Conservation (phyloP, 768 basidiomycete species). For the Leucocoprinus birnbaumii region DNA sequence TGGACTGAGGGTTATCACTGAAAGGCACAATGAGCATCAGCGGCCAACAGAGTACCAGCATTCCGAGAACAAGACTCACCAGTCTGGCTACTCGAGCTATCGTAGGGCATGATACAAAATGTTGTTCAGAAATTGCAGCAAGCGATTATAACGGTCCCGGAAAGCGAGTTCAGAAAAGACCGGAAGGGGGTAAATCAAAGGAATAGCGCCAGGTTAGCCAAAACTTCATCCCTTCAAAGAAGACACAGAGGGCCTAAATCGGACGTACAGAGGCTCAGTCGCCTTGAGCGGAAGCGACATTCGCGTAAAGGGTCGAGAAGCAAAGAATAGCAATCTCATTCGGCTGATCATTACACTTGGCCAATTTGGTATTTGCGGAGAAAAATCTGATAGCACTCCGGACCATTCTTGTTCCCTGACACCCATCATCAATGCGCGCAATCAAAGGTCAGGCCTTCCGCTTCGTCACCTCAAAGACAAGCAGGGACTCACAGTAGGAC, state of each 20-base stretch:
- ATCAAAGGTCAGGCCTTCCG: conserved; percentile 52
- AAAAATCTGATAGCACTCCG: not conserved
- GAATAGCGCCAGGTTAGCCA: not conserved
- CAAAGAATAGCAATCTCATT: not conserved
- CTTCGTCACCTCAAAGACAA: not conserved
- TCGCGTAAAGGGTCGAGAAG: conserved; percentile 1
- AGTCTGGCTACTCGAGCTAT: not conserved
- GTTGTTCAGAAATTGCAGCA: not conserved
- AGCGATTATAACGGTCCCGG: conserved; percentile 3
- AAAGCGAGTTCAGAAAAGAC: too few relatives aligned
- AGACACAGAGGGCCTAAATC: too few relatives aligned
- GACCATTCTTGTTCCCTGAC: conserved; percentile 2
- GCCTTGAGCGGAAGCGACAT: conserved; percentile 4
- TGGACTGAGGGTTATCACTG: conserved; percentile 29
- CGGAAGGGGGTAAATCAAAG: not conserved
- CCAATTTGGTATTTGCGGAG: not conserved
- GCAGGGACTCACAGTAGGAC: too few relatives aligned
- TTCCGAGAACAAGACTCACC: not conserved
- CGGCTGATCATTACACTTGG: conserved; percentile 17
- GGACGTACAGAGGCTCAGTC: conserved; percentile 4
- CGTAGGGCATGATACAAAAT: not conserved
- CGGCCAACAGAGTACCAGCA: too few relatives aligned
- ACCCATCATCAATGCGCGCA: conserved; percentile 53
- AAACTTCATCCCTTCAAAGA: too few relatives aligned
- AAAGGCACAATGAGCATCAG: too few relatives aligned